phyloP scores from a whole-genome alignment of 148 eudicot genomes.

The Gaultheria prostrata region DNA sequence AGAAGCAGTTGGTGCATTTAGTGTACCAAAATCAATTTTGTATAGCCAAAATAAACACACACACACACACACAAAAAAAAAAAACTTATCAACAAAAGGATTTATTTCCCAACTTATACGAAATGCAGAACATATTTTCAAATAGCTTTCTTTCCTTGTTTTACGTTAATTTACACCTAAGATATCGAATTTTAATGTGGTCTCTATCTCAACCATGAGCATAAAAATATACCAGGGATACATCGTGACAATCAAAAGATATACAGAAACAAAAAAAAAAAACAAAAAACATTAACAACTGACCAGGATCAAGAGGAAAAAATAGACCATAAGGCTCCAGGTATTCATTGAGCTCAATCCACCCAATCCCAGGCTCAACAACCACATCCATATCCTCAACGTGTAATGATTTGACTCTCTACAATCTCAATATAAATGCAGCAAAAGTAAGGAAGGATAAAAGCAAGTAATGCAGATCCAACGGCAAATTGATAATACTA shows the following conservation, averaged over 20 bases:
- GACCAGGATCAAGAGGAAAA: slow-evolving; percentile 98
- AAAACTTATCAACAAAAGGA: not conserved
- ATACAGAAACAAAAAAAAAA: not conserved
- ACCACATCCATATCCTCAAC: slow-evolving; percentile 96
- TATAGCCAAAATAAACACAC: not conserved
- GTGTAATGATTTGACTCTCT: slow-evolving; percentile 78
- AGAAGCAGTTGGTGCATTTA: not conserved
- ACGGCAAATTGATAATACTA: not conserved
- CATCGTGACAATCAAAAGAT: not conserved
- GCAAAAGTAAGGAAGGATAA: not conserved
- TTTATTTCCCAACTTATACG: not conserved
- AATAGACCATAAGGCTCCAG: slow-evolving; percentile 94
- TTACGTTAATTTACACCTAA: not conserved
- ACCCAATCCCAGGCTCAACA: slow-evolving; percentile 99
- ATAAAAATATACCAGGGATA: not conserved
- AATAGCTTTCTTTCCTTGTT: not conserved
- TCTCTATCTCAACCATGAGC: not conserved
- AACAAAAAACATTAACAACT: slow-evolving; percentile 18
- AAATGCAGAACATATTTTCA: not conserved
- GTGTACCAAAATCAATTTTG: not conserved
- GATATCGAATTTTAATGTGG: not conserved
- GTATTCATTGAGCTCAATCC: slow-evolving; percentile 97
- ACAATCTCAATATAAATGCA: slow-evolving; percentile 21
- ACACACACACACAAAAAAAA: not conserved
- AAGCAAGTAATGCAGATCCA: not conserved